Base-by-base conservation (phyloP, 441 rosid species). In the Populus hybrid region DNA sequence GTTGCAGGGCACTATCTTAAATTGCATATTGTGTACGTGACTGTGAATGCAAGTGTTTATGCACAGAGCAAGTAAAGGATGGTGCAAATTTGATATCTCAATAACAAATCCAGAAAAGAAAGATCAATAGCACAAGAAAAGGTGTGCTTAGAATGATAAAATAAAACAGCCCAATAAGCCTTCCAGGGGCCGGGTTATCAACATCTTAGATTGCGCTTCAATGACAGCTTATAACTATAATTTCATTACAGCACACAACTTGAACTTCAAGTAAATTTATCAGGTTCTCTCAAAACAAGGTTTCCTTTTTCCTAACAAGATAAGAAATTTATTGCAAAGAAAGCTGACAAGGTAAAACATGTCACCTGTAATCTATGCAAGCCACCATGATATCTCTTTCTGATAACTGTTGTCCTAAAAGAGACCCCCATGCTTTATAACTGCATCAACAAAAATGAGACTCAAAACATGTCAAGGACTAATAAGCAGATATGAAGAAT, bases 401-500 rank as follows among this genome's bases (percentile, higher is more conserved):
- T 34, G 98, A 89, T 80, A 95, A 82, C 68, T 95, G 97, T 70
- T 90, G 91, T 75, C 99, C 99, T 74, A 95, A 81, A 75, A 95
- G 99, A 78, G 95, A 89, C 77, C 98, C 98, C 99, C 98, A 92
- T 61, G 95, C 97, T 82, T 91, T 95, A 74, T 91, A 91, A 70
- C 95, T 93, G 92, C 80, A 85, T 84, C 77, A 85, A 76, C 72
- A 64, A 76, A 70, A 76, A 78, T 40, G 66, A 57, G 59, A 67
- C 61, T 80, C 79, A 79, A 83, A 75, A 69, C 70, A 78, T 64
- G 23, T 38, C 35, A 38, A 24, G 59, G 21, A 76, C 69, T 57
- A 5, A 50, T 26, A 35, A 66, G 36, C 40, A 64, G 73, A 59
- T 23, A 71, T 35, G 65, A 11, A 72, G 42, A 54, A 38, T 21